Evolutionary conservation across 768 basidiomycete genomes (phyloP), one percentile per base, ranked within the genome.

Genomic region (Rhodotorula graminis): DNA sequence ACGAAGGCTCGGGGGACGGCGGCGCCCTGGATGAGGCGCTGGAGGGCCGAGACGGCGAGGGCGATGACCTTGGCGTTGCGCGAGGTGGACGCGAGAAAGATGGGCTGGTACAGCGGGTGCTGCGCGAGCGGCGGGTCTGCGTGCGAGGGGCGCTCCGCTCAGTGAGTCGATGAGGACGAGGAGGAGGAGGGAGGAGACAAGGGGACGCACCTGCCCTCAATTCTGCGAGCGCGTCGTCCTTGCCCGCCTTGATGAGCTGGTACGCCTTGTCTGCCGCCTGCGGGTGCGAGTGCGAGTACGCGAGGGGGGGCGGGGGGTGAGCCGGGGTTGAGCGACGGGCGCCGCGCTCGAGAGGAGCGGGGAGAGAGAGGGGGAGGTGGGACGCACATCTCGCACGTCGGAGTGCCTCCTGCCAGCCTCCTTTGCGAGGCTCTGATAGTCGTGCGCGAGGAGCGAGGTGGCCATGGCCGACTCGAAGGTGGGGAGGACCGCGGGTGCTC

Each of bases 1-100:
- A 95, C 89, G 0, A 88, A 87, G 21, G 61, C 71, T 10, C 44
- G 29, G 8, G 75, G 71, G 8, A 73, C 71, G 18, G 65, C 65
- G 5, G 65, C 69, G 69, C 93, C 85, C 10, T 89, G 84, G 67
- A 96, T 93, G 71, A 98, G 85, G 56, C 95, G 87, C 80, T 96
- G 93, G 29, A 97, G 85, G 0, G 92, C 93, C 56, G 92, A 90
- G 0, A 97, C 86, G 14, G 91, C 90, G 74, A 97, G 93, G 1
- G 91, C 90, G 58, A 97, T 89, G 65, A 97, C 90, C 85, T 98
- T 98, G 3, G 90, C 88, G 77, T 92, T 92, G 82, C 90, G 92
- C 9, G 92, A 96, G 42, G 89, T 88, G 76, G 93, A 93, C 61
- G 93, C 93, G 88, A 95, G 91, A 78, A 93, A 92, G 2, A 97